Base-by-base conservation (phyloP, 2,329 filamentous ascomycete species). In the Trichophaea hybrida region DNA sequence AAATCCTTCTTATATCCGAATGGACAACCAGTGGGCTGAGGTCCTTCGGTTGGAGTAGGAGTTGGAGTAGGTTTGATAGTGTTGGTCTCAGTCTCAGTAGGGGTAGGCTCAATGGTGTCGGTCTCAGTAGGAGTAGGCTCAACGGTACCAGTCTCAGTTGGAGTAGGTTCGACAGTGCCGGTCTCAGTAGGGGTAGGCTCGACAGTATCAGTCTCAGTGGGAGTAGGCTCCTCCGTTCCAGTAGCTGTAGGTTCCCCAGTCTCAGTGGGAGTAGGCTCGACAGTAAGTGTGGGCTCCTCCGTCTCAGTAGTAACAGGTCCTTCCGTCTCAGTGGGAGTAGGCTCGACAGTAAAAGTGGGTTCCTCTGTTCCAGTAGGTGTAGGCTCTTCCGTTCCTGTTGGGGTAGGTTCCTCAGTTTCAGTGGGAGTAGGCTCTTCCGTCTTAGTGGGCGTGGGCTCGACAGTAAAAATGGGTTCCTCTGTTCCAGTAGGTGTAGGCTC, bases 1-100 rank as follows among this genome's bases (percentile, higher is more conserved):
- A 55, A 8, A 43, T 55, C 53, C 13, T n/a, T 10, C 12, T 40
- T 55, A 32, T 43, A 55, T 55, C 53, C 53, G 32, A 31, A 31
- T 31, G 53, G 40, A 35, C 53, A 55, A 10, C 13, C 51, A 54
- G 51, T 54, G 12, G 48, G 48, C 13, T 7, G 12, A 50, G 48
- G 48, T 24, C 12, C 31, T 15, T 12, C 15, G 31, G 50, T 53
- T 12, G 50, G 33, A 6, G 32, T n/a, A 34, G 12, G 13, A 6
- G 50, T 35, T 12, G 13, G 10, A 12, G 33, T 35, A 8, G 50
- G 50, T n/a, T 24, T n/a, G n/a, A 13, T n/a, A n/a, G 32, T n/a
- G 8, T 10, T 8, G 17, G 44, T 8, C 44, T 8, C 7, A 8
- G 44, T 7, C 15, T 48, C 50, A 34, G 50, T 15, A 17, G 50